Evolutionary conservation across 208 protist genomes (phyloP).

Genomic region (Acanthamoeba castellanii): DNA sequence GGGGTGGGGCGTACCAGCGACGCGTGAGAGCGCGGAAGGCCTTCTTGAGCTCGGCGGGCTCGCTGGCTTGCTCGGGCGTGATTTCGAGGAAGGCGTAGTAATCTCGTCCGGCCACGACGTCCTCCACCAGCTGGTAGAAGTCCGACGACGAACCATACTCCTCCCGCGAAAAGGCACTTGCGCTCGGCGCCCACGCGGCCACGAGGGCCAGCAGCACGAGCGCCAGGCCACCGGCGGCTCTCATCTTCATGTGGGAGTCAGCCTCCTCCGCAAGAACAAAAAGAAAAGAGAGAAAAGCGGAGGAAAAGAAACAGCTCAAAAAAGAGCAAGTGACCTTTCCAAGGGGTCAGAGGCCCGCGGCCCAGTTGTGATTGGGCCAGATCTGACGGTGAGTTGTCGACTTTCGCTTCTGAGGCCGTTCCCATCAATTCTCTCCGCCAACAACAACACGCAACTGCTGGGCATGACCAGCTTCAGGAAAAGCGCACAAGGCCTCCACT

Average conservation of each 20-base stretch:
- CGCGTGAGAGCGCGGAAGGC: constrained; percentile 23
- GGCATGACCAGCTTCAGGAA: too few relatives aligned
- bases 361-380: too few relatives aligned
- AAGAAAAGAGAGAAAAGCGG: neutral
- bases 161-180: neutral
- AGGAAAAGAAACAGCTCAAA: neutral
- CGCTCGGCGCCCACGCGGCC: neutral
- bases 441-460: too few relatives aligned
- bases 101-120: neutral
- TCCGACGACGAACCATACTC: neutral
- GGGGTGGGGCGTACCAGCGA: neutral
- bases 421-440: too few relatives aligned
- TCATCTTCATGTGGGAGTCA: neutral
- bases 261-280: neutral
- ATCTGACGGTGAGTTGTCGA: too few relatives aligned
- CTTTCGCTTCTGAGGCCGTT: too few relatives aligned
- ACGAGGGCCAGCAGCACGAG: neutral
- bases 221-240: neutral
- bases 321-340: too few relatives aligned
- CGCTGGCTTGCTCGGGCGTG: neutral
- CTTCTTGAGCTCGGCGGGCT: constrained; percentile 10
- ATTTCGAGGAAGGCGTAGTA: constrained; percentile 61
- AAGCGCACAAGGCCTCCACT: too few relatives aligned
- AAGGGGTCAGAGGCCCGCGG: too few relatives aligned
- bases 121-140: constrained; percentile 11